Evolutionary conservation across 176 grass and related monocot species (phyloP).

Genomic region (Thalia dealbata): DNA sequence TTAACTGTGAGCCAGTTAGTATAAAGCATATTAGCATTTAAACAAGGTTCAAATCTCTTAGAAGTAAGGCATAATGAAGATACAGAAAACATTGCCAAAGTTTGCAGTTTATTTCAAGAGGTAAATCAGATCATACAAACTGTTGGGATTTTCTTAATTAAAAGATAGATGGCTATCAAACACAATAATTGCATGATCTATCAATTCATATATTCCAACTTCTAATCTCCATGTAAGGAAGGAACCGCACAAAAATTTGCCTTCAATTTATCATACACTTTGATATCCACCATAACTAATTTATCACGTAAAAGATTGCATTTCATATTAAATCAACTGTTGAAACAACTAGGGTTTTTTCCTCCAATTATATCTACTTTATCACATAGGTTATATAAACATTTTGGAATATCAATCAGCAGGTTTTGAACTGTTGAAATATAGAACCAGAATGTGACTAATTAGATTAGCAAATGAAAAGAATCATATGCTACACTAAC

Average conservation of each 20-base stretch:
- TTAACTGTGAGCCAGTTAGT: not conserved
- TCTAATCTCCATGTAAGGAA: no score
- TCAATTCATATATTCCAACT: not conserved
- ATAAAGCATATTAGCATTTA: not conserved
- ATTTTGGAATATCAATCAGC: not conserved
- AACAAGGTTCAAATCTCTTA: no score
- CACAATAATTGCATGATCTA: no score
- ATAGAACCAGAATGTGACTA: not conserved
- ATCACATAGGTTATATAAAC: not conserved
- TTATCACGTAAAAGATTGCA: not conserved
- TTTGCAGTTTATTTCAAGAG: no score
- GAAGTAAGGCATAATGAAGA: no score
- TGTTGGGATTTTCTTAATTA: no score
- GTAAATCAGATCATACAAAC: no score
- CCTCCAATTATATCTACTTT: not conserved
- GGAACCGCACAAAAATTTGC: not conserved
- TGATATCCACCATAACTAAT: not conserved
- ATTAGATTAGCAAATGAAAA: not conserved
- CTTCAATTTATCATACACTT: not conserved
- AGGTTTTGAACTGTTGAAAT: not conserved
- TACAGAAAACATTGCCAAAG: no score
- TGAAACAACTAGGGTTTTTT: not conserved
- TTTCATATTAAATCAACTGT: not conserved
- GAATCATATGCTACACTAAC: conserved; percentile 28
- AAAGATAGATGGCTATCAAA: no score